Base-by-base conservation (phyloP, 2,329 filamentous ascomycete species). In the Curvularia eragrostidis region DNA sequence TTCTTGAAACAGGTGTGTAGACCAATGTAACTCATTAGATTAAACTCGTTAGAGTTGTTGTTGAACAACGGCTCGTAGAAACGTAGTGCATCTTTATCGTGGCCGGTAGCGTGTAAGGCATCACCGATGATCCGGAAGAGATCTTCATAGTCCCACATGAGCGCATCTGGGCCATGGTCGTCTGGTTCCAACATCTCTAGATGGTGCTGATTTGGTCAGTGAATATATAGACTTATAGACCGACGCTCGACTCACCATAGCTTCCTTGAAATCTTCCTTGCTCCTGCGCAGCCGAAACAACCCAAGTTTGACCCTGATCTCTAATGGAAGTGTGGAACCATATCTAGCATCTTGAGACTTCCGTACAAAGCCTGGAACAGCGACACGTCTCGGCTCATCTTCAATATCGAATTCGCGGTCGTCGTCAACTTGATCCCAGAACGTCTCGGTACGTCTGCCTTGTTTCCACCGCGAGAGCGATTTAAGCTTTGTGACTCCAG, bases 381-480 rank as follows among this genome's bases (percentile, higher is more conserved):
- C 77, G 1, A 80, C 75, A 56, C 93, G 87, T 59, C 95, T 81
- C 12, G 85, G 88, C 19, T 84, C 81, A 69, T 92, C 86, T 43
- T 88, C 84, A 5, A 85, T 77, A 73, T 99, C 95, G 87, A 93
- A 99, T 77, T 99, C 95, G 55, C 93, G 85, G 74, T 97, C 93
- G 72, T 97, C 91, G 5, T 85, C 81, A 28, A 84, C 80, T 63
- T 83, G 73, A 56, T 96, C 89, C 95, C 95, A 99, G 69, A 87
- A 91, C 0, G 70, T 76, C 73, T 99, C 93, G 4, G 84, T 80
- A 34, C 83, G 80, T 48, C 95, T 87, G 8, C 91, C 91, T 38
- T 97, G 81, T 53, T 97, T 82, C 92, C 93, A 97, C 55, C 96
- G 84, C 21, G 90, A 86, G 15, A 97, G 77, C 2, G 82, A 82